Percentiles rank a stretch among this genome's conserved stretches.
These are phyloP conservation scores for Coelastrella sp. DNA, from an alignment of 139 green algal genomes.

Conservation along the genomic window DNA sequence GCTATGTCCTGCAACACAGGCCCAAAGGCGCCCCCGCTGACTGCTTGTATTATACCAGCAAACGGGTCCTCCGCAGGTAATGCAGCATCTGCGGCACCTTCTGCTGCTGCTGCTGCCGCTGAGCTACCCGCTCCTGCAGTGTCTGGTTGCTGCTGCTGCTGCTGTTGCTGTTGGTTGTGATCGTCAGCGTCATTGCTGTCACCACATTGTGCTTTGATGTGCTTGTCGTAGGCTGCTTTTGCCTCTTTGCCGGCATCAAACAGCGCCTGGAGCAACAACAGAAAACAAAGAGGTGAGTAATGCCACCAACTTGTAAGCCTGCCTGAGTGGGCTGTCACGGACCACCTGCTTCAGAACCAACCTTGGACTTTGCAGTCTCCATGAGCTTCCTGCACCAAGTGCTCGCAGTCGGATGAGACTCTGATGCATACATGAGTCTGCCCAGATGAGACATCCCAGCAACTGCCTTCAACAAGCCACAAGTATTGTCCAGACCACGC, in stretches of 20 bases:
- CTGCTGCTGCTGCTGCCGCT: not conserved
- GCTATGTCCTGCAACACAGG: no score
- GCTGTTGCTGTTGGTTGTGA: not conserved
- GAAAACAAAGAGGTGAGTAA: not conserved
- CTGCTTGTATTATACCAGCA: no score
- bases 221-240: not conserved
- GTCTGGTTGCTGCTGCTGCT: not conserved
- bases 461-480: not conserved
- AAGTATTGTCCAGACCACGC: no score
- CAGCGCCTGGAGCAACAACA: conserved; percentile 1
- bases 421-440: no score
- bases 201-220: not conserved
- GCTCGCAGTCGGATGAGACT: no score
- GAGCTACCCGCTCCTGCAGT: not conserved
- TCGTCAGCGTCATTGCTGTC: not conserved
- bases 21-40: no score
- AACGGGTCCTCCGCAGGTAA: not conserved
- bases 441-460: no score
- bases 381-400: not conserved
- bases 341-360: not conserved
- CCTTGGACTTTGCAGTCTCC: no score
- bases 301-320: not conserved
- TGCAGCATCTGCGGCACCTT: not conserved
- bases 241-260: not conserved
- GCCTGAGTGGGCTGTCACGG: not conserved